Evolutionary conservation across 306 rosid species (phyloP).

Genomic region (Delonix regia): DNA sequence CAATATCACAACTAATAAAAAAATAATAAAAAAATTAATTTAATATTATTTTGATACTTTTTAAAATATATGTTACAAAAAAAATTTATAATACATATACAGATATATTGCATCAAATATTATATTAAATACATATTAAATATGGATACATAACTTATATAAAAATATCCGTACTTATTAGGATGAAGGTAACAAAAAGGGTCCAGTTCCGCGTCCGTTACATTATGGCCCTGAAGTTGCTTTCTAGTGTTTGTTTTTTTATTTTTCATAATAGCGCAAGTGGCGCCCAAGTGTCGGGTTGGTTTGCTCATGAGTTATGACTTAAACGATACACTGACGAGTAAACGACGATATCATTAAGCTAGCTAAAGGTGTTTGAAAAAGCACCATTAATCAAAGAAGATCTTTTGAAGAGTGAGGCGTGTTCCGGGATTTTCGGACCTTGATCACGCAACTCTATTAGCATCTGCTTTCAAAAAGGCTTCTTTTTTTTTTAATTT

Average conservation of each 20-base stretch:
- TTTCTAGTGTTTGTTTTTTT: neutral
- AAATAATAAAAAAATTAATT: no score
- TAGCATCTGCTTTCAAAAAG: neutral
- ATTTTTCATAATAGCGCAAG: neutral
- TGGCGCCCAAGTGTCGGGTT: conserved; percentile 17
- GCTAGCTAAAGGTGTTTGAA: neutral
- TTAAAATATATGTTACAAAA: no score
- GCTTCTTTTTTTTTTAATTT: no score
- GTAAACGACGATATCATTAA: neutral
- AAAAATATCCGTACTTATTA: no score
- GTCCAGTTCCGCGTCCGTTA: neutral
- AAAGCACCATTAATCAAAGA: neutral
- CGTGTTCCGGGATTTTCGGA: conserved; percentile 4
- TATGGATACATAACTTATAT: no score
- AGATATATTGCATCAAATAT: no score
- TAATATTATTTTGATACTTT: no score
- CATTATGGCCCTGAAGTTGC: neutral
- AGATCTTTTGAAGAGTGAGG: neutral
- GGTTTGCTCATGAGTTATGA: neutral
- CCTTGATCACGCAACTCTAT: neutral
- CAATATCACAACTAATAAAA: no score
- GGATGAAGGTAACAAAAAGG: neutral
- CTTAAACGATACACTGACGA: neutral
- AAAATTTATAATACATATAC: no score
- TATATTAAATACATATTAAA: no score